Evolutionary conservation across 116 monocot genomes (phyloP).

Genomic region (Phalaenopsis hybrid): DNA sequence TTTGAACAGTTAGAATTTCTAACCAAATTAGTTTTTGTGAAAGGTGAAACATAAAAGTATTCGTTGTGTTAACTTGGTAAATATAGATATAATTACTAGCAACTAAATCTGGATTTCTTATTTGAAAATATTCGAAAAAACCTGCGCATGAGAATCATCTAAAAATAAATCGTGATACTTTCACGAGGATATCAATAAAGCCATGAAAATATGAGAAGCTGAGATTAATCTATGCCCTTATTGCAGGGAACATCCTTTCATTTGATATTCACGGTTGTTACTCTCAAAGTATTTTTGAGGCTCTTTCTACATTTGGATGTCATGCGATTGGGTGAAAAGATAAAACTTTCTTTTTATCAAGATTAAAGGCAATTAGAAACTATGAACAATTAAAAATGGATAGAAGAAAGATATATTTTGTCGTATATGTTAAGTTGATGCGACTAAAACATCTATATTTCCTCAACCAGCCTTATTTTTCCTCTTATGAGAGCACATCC

Average conservation of each 20-base stretch:
- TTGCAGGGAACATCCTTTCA: neutral
- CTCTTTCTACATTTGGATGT: too few species aligned
- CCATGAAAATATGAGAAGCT: neutral
- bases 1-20: neutral
- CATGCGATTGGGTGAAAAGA: too few species aligned
- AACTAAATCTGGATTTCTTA: neutral
- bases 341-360: too few species aligned
- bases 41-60: neutral
- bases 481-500: too few species aligned
- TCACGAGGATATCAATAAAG: neutral
- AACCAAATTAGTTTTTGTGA: neutral
- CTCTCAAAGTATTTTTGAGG: neutral
- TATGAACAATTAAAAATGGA: too few species aligned
- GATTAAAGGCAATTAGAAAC: too few species aligned
- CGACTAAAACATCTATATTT: too few species aligned
- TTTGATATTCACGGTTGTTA: neutral
- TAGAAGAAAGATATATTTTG: too few species aligned
- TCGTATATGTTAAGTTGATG: too few species aligned
- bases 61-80: neutral
- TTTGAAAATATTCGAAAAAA: neutral
- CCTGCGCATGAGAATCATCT: neutral
- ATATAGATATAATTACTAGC: slow-evolving; percentile 6
- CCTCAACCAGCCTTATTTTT: too few species aligned
- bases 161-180: neutral
- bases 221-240: neutral